Evolutionary conservation across 129 eudicot genomes (phyloP).

Genomic region (Artemisia tridentata): DNA sequence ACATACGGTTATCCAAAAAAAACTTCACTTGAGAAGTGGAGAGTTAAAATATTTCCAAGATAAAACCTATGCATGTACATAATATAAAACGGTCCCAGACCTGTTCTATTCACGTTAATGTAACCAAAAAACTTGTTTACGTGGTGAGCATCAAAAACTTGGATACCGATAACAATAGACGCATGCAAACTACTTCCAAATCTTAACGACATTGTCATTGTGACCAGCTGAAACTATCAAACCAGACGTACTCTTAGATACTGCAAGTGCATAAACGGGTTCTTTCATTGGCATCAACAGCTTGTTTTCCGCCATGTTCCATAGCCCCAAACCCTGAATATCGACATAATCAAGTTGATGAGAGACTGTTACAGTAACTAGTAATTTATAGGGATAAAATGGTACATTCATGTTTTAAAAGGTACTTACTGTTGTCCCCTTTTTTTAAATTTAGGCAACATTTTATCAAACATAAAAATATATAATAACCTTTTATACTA

Average conservation of each 20-base stretch:
- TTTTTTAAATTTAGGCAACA: too few relatives aligned
- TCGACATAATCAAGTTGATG: neutral
- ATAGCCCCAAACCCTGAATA: conserved; percentile 59
- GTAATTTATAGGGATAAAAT: neutral
- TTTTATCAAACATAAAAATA: too few relatives aligned
- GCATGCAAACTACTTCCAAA: conserved; percentile 55
- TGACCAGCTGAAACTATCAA: conserved; percentile 60
- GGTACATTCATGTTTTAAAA: neutral
- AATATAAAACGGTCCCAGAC: too few relatives aligned
- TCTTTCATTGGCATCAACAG: conserved; percentile 50
- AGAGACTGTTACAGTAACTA: too few relatives aligned
- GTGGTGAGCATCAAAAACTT: neutral
- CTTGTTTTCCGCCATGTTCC: conserved; percentile 70
- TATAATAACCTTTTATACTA: too few relatives aligned
- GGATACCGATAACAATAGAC: too few relatives aligned
- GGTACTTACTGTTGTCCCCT: neutral
- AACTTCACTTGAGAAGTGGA: too few relatives aligned
- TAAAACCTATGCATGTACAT: too few relatives aligned
- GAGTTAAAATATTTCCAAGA: too few relatives aligned
- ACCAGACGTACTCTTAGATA: conserved; percentile 39
- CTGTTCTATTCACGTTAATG: too few relatives aligned
- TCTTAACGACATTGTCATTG: conserved; percentile 41
- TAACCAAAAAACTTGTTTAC: neutral
- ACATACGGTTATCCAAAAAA: too few relatives aligned
- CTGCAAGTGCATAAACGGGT: conserved; percentile 47